Evolutionary conservation across 208 protist species (phyloP), one percentile per base, ranked within the genome.

Genomic region (Wallacemonas sp.): DNA sequence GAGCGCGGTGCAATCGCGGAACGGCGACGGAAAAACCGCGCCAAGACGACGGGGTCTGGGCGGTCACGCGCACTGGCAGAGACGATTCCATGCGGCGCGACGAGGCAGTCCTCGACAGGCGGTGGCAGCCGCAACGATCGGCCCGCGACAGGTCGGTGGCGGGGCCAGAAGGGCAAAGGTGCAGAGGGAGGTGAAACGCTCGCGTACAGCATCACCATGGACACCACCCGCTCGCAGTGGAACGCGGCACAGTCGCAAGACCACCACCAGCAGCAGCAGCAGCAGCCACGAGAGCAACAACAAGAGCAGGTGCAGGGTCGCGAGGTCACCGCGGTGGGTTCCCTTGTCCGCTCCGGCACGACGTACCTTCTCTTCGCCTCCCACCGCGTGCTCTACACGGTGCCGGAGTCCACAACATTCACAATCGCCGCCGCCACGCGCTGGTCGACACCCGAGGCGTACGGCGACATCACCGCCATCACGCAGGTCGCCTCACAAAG

Each of bases 311-410:
- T 42, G 4, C 42, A 19, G 6, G 46, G 30, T 19, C 74, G 74
- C 11, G 79, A 79, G 19, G 84, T 94, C 24, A 91, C 81, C 21
- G 79, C 84, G 2, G 73, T 91, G 33, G 84, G 79, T 34, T 90
- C 88, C 14, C 66, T 94, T 26, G 72, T 84, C 36, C 84, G 84
- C 19, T 73, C 82, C 53, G 80, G 77, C 54, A 47, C 72, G 31
- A 79, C 80, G 5, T 91, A 86, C 42, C 82, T 90, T 59, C 59
- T 94, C 34, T 94, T 91, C 56, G 74, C 83, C n/a, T 24, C 75
- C 19, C 61, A 66, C 66, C 60, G 75, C 11, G 41, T 33, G 12
- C 54, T 94, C 2, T 90, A 82, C 72, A 78, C 72, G 39, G 72
- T 77, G 11, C 75, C 65, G 26, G 85, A 94, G 74, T 75, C 79